Conservation (phyloP, 177 flowering plant genomes). For the Telopea speciosissima region DNA sequence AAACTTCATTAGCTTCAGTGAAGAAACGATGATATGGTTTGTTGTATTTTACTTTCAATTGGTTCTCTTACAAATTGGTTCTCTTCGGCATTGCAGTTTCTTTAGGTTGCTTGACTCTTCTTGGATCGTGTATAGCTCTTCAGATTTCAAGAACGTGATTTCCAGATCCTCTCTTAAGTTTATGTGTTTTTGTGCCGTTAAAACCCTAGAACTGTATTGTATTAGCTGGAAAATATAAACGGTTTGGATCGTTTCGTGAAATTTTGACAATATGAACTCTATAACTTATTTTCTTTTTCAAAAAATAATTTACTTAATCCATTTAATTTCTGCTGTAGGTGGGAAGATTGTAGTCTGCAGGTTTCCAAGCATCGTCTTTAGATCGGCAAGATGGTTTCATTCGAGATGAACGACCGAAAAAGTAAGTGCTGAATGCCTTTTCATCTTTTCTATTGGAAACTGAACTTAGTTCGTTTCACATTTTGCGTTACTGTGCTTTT, state of each 20-base stretch:
- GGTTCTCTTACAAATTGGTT: neutral
- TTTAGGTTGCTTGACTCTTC: neutral
- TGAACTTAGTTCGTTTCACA: neutral
- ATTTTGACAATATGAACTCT: neutral
- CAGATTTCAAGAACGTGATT: neutral
- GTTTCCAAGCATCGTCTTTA: neutral
- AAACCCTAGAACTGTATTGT: neutral
- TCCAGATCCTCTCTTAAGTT: neutral
- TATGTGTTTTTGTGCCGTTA: neutral
- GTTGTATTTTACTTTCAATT: too few species aligned
- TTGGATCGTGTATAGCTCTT: neutral
- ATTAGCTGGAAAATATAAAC: neutral
- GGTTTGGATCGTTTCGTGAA: neutral
- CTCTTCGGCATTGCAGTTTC: neutral
- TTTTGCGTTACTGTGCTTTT: neutral
- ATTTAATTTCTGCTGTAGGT: slow-evolving; percentile 8
- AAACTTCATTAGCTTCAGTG: neutral
- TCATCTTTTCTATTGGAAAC: neutral
- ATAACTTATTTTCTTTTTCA: too few species aligned
- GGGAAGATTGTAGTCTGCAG: neutral
- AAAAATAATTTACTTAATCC: neutral
- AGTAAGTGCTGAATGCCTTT: slow-evolving; percentile 24
- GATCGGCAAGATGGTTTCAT: slow-evolving; percentile 38
- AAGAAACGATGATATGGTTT: neutral
- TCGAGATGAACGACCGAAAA: slow-evolving; percentile 57